Percentiles rank a stretch among this genome's conserved stretches.
Evolutionary conservation across 2,329 filamentous ascomycete species (phyloP).

Genomic region (Fusarium algeriense): DNA sequence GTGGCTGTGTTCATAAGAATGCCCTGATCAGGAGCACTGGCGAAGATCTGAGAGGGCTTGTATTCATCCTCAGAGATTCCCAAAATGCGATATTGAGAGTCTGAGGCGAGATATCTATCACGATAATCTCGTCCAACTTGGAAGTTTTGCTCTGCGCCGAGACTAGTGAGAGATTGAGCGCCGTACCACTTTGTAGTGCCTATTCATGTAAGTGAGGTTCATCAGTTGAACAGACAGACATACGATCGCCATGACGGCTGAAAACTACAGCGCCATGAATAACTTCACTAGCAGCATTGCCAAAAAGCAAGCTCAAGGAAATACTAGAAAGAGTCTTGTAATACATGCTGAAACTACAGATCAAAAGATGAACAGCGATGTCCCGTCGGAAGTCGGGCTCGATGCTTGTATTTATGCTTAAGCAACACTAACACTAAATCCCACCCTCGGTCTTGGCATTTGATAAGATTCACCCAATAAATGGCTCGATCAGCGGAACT

Average conservation of each 20-base stretch:
- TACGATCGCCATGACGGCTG: constrained; percentile 53
- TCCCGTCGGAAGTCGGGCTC: not conserved
- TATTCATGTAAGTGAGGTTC: constrained; percentile 21
- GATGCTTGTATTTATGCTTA: constrained; percentile 33
- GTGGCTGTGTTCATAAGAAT: constrained; percentile 53
- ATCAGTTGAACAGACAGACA: constrained; percentile 6
- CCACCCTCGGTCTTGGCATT: constrained; percentile 1
- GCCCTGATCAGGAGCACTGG: constrained; percentile 50
- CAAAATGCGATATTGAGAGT: constrained; percentile 48
- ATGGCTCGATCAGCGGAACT: not conserved
- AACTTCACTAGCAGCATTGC: constrained; percentile 45
- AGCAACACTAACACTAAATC: constrained; percentile 1
- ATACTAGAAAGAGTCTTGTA: constrained; percentile 13
- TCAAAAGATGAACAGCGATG: not conserved
- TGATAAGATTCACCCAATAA: constrained; percentile 2
- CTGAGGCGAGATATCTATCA: constrained; percentile 41
- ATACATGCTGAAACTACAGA: not conserved
- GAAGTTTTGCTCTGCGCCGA: constrained; percentile 52
- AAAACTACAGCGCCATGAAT: constrained; percentile 52
- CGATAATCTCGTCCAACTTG: constrained; percentile 45
- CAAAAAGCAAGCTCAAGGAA: constrained; percentile 10
- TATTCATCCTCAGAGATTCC: constrained; percentile 52
- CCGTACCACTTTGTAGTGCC: constrained; percentile 54
- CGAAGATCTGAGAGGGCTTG: constrained; percentile 50
- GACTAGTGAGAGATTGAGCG: constrained; percentile 49